phyloP scores from a whole-genome alignment of 2,329 filamentous ascomycete species.

The Apiospora koreana region DNA sequence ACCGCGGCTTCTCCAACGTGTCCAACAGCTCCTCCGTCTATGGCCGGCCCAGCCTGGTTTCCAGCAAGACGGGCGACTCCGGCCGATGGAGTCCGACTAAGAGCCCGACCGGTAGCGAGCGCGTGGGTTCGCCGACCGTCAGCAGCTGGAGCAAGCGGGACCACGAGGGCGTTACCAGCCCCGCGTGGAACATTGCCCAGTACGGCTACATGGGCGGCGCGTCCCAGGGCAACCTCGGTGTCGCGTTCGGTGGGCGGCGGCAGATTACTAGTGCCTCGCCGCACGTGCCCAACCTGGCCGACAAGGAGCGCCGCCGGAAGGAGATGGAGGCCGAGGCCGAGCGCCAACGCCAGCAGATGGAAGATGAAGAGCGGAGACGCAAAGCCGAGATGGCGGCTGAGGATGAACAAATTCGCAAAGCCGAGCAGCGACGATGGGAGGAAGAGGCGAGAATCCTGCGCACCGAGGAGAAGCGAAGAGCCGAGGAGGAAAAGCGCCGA shows the following conservation, averaged over 20 bases:
- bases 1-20: slow-evolving; percentile 53
- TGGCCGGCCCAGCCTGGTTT: slow-evolving; percentile 40
- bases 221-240: slow-evolving; percentile 91
- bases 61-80: slow-evolving; percentile 56
- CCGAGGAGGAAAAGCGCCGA: slow-evolving; percentile 68
- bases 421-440: slow-evolving; percentile 69
- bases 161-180: slow-evolving; percentile 78
- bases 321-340: slow-evolving; percentile 62
- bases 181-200: slow-evolving; percentile 98
- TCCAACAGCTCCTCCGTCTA: slow-evolving; percentile 59
- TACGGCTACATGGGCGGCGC: slow-evolving; percentile 98
- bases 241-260: slow-evolving; percentile 85
- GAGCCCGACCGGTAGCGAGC: slow-evolving; percentile 52
- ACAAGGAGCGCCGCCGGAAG: slow-evolving; percentile 73
- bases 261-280: slow-evolving; percentile 89
- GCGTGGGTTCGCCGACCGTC: slow-evolving; percentile 57
- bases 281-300: slow-evolving; percentile 75
- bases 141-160: slow-evolving; percentile 89
- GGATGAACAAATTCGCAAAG: slow-evolving; percentile 60
- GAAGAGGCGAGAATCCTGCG: slow-evolving; percentile 62
- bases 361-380: slow-evolving; percentile 52
- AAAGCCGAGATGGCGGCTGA: slow-evolving; percentile 53
- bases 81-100: slow-evolving; percentile 66
- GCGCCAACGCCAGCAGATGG: slow-evolving; percentile 54
- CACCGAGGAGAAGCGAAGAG: slow-evolving; percentile 61